Evolutionary conservation across 139 green algal genomes (phyloP), one percentile per base, ranked within the genome.

Genomic region (Chlorella sp.): DNA sequence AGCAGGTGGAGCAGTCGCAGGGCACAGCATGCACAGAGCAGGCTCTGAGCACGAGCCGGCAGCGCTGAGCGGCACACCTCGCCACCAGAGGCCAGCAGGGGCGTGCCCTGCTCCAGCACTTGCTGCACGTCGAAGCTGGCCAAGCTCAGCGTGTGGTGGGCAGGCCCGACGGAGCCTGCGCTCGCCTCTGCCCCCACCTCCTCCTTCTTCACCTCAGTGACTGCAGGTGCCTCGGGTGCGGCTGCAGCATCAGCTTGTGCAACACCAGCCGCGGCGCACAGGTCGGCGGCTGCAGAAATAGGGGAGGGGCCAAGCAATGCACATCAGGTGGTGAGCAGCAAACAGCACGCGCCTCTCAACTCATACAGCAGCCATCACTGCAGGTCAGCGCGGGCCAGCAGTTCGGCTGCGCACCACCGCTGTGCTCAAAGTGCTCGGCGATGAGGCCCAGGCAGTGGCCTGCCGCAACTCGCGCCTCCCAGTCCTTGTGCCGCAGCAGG

Each of bases 401-500:
- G n/a, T n/a, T n/a, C n/a, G n/a, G n/a, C n/a, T n/a, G n/a, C n/a
- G n/a, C n/a, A n/a, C n/a, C n/a, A n/a, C n/a, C n/a, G 62, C 86
- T 67, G 50, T 98, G 94, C 5, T 63, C 42, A 61, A 92, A 93
- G 51, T 91, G 87, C 41, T 92, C 77, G 3, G 92, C 93, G 23
- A 98, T 83, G 3, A 77, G 67, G 29, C 90, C 92, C 2, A 98
- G 36, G 33, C 92, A 92, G 15, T 92, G 81, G 6, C 84, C 91
- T 9, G 93, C 92, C 33, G 91, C 91, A 1, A 91, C 70, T 4
- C 94, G 84, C 0, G 89, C 88, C 7, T 98, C 94, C 94, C 94
- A 98, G 33, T 79, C 82, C 8, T 86, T 90, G 73, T 82, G 77
- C 35, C 87, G 85, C 25, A 98, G 72, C 61, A 87, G 86, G 33